phyloP scores from a whole-genome alignment of 176 grass and related monocot species.

The Ensete glaucum region DNA sequence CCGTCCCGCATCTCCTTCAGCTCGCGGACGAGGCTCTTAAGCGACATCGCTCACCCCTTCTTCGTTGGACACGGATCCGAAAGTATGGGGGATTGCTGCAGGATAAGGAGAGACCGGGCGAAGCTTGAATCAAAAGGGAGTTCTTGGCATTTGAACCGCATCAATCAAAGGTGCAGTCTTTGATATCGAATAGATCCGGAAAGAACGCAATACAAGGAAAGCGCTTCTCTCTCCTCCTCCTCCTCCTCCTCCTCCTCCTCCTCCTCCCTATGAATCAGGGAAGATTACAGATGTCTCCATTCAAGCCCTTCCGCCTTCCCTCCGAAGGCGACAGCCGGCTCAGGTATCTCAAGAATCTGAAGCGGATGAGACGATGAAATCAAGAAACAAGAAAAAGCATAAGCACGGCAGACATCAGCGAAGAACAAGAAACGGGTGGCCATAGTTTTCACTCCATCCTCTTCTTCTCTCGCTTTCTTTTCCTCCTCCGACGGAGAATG shows the following conservation, averaged over 20 bases:
- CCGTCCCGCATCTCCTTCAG: slow-evolving; percentile 92
- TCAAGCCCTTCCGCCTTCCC: neutral
- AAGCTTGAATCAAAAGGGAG: neutral
- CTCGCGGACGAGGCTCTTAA: slow-evolving; percentile 75
- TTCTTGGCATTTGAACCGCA: neutral
- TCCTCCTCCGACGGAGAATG: no score
- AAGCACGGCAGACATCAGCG: neutral
- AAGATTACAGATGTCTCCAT: neutral
- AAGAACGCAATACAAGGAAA: neutral
- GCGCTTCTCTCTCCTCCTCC: neutral
- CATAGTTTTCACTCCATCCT: no score
- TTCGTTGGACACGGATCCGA: neutral
- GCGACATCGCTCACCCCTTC: slow-evolving; percentile 44
- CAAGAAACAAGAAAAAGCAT: neutral
- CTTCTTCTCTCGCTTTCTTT: no score
- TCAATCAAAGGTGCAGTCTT: no score
- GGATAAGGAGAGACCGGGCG: neutral
- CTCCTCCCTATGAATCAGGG: neutral
- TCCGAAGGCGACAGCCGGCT: neutral
- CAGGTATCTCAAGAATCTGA: neutral
- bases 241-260: no score
- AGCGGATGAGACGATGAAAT: neutral
- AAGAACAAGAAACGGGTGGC: no score
- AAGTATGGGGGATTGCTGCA: neutral
- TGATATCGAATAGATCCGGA: neutral